Evolutionary conservation across 257 asterid genomes (phyloP).

Genomic region (Cruciata laevipes): DNA sequence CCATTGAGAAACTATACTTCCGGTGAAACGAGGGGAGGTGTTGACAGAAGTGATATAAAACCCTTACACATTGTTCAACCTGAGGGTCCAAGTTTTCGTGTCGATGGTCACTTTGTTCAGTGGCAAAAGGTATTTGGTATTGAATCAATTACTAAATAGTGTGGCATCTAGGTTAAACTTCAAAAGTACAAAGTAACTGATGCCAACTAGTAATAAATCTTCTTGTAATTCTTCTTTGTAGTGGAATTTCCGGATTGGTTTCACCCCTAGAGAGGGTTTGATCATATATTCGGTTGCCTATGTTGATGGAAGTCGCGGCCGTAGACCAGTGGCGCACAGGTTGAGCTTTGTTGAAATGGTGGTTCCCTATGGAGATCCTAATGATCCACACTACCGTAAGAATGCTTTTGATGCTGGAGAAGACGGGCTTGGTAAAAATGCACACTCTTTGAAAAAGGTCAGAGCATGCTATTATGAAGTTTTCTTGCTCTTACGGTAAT

Average conservation of each 20-base stretch:
- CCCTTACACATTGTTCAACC: slow-evolving; percentile 81
- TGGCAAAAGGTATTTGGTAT: slow-evolving; percentile 79
- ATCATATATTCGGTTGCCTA: slow-evolving; percentile 96
- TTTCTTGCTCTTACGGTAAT: not conserved
- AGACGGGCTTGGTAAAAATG: slow-evolving; percentile 96
- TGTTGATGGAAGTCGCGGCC: slow-evolving; percentile 91
- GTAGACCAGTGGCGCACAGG: slow-evolving; percentile 95
- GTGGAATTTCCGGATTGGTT: slow-evolving; percentile 98
- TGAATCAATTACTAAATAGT: not conserved
- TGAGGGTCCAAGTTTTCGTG: slow-evolving; percentile 97
- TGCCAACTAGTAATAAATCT: not conserved
- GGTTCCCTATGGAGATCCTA: slow-evolving; percentile 98
- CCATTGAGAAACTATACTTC: slow-evolving; percentile 89
- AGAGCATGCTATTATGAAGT: not conserved
- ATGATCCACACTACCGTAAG: slow-evolving; percentile 94
- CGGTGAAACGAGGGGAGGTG: slow-evolving; percentile 94
- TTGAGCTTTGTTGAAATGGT: slow-evolving; percentile 99
- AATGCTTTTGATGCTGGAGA: slow-evolving; percentile 99
- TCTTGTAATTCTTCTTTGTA: slow-evolving; percentile 23
- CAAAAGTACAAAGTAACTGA: not conserved
- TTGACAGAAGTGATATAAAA: slow-evolving; percentile 92
- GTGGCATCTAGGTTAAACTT: not conserved
- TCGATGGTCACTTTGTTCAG: slow-evolving; percentile 71
- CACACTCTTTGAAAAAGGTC: slow-evolving; percentile 95
- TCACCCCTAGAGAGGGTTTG: slow-evolving; percentile 96